These are phyloP conservation scores for Jackrogersella minutella DNA, from an alignment of 495 filamentous ascomycete species.

Conservation along the genomic window DNA sequence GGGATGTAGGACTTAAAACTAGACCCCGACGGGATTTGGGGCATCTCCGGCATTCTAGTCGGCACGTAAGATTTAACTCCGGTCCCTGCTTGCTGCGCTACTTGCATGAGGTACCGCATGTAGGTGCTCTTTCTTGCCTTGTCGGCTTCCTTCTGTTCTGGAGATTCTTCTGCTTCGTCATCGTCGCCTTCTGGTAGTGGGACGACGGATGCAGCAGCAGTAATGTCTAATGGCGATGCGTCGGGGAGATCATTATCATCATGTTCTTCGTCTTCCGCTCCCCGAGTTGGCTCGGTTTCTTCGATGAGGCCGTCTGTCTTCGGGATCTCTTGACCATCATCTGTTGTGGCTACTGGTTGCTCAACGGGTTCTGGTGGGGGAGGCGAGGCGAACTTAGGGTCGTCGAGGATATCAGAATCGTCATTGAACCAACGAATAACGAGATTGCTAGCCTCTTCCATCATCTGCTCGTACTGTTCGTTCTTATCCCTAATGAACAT, in stretches of 20 bases:
- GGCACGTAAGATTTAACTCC: conserved; percentile 52
- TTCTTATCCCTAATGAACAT: conserved; percentile 86
- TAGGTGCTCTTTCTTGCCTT: conserved; percentile 48
- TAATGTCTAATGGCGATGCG: conserved; percentile 57
- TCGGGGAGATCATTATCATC: conserved; percentile 47
- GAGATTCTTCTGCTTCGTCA: conserved; percentile 37
- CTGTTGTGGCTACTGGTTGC: conserved; percentile 45
- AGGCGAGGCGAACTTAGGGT: conserved; percentile 48
- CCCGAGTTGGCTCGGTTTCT: conserved; percentile 6
- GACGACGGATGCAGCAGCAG: conserved; percentile 53
- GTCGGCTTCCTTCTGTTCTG: conserved; percentile 26
- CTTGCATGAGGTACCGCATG: conserved; percentile 55
- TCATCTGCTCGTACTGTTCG: conserved; percentile 75
- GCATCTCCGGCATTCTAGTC: conserved; percentile 52
- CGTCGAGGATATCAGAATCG: conserved; percentile 53
- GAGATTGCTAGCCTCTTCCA: conserved; percentile 67
- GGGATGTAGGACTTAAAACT: conserved; percentile 44
- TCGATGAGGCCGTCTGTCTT: conserved; percentile 31
- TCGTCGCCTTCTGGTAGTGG: conserved; percentile 55
- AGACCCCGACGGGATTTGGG: conserved; percentile 46
- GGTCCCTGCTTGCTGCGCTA: conserved; percentile 54
- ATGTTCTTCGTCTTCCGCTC: conserved; percentile 4
- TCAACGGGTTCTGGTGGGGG: conserved; percentile 36
- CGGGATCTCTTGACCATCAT: conserved; percentile 47
- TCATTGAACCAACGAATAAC: conserved; percentile 62